phyloP scores from a whole-genome alignment of 2,329 filamentous ascomycete genomes.

The Alternaria solani region DNA sequence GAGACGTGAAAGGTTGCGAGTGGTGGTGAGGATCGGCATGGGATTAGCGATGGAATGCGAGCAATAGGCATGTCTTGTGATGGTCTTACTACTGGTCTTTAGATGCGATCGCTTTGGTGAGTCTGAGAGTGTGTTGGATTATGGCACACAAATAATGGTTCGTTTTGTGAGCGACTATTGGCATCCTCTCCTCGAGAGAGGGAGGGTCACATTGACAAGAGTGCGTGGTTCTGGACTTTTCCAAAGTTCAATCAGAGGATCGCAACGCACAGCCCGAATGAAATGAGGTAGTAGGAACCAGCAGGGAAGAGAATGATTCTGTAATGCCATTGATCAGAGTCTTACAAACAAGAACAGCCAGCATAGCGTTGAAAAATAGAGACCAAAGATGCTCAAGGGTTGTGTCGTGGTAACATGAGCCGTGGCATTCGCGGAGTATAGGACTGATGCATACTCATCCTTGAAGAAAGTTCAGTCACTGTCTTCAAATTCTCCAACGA shows the following conservation, averaged over 20 bases:
- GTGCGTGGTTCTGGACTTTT: not conserved
- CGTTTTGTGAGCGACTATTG: not conserved
- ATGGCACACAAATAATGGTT: not conserved
- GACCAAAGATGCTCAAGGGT: not conserved
- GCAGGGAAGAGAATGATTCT: no score
- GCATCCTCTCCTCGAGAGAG: not conserved
- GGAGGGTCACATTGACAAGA: not conserved
- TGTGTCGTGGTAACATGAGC: not conserved
- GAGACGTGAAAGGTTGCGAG: not conserved
- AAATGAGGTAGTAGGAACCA: no score
- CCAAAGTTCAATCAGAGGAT: not conserved
- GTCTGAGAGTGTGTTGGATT: not conserved
- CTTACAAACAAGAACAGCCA: no score
- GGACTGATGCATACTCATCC: not conserved
- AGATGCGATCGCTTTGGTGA: not conserved
- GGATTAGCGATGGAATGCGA: not conserved
- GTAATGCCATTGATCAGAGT: fast-evolving
- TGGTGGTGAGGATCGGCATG: not conserved
- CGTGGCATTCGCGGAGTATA: not conserved
- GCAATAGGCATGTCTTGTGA: not conserved
- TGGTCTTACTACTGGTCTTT: not conserved
- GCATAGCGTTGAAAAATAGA: no score
- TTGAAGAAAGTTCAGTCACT: not conserved
- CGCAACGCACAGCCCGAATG: no score
- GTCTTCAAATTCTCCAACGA: not conserved